Evolutionary conservation across 1,284 basidiomycete genomes (phyloP).

Genomic region (Boletus sp.): DNA sequence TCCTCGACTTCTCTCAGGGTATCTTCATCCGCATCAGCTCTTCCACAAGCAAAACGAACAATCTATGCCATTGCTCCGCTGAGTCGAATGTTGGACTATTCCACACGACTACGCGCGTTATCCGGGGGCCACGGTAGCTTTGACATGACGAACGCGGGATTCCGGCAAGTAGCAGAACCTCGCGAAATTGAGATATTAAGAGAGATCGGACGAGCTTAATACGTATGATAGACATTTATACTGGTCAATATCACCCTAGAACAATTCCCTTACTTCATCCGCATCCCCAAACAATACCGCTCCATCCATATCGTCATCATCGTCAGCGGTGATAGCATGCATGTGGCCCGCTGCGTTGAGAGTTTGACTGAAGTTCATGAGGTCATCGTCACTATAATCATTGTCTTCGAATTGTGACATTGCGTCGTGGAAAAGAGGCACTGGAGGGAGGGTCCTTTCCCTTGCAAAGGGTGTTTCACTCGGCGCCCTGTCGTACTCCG

Average conservation of each 20-base stretch:
- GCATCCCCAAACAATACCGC: slow-evolving; percentile 76
- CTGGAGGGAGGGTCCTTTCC: slow-evolving; percentile 36
- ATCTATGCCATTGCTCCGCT: slow-evolving; percentile 73
- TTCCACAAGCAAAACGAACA: slow-evolving; percentile 51
- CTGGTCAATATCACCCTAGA: slow-evolving; percentile 22
- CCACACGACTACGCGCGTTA: slow-evolving; percentile 72
- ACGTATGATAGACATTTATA: slow-evolving; percentile 13
- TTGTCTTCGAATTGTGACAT: slow-evolving; percentile 38
- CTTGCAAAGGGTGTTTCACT: slow-evolving; percentile 38
- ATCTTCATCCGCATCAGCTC: slow-evolving; percentile 28
- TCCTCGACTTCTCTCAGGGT: slow-evolving; percentile 45
- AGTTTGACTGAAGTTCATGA: slow-evolving; percentile 75
- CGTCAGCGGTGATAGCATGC: slow-evolving; percentile 56
- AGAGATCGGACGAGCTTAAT: slow-evolving; percentile 70
- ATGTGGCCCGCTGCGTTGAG: slow-evolving; percentile 57
- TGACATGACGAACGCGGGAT: slow-evolving; percentile 77
- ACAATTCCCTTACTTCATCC: slow-evolving; percentile 65
- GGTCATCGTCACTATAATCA: slow-evolving; percentile 42
- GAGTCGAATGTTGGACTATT: slow-evolving; percentile 78
- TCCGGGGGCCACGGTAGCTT: slow-evolving; percentile 82
- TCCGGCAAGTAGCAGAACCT: slow-evolving; percentile 58
- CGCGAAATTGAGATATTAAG: slow-evolving; percentile 67
- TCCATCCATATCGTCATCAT: slow-evolving; percentile 73
- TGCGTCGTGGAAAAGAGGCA: slow-evolving; percentile 45
- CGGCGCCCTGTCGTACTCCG: slow-evolving; percentile 48